Evolutionary conservation across 108 stramenopile species (phyloP), one percentile per base, ranked within the genome.

Genomic region (Cyclotella distinguenda): DNA sequence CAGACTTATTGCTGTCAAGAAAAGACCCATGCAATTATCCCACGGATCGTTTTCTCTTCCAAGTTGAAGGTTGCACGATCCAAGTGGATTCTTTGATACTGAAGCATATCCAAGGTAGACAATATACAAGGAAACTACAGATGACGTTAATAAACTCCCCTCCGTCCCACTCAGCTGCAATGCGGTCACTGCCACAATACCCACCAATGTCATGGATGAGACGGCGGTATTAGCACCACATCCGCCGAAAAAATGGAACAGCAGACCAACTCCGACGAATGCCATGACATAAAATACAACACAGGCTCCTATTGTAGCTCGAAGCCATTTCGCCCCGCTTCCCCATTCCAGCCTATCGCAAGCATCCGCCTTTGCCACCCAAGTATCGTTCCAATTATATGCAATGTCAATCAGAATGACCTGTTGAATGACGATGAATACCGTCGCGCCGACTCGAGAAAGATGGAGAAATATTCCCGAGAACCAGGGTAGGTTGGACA

Each of bases 141-240:
- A 74, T 9, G 83, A 84, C n/a, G 95, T 94, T 16, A 97, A 69
- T 7, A 97, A 72, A 58, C 89, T 93, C 30, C 95, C 97, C 39
- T 94, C 90, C 4, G 57, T 65, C 12, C 89, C 78, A 26, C 78
- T 70, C 35, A 95, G 57, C 40, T 94, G 87, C 6, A 91, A 31
- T 1, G 53, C 79, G 10, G 89, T 90, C 51, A 85, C 60, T 9
- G 77, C 88, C 13, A 91, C 25, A 36, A 91, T 71, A 10, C 86
- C 91, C 22, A 87, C 36, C 31, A 96, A 66, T 3, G 95, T 95
- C 49, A 96, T 68, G 30, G 91, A 82, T 38, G 96, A 84, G 49
- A 96, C 82, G 59, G 87, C 86, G 2, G 70, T 84, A 52, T 91
- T 96, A 13, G 46, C 79, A 11, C 77, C 43, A 62, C 97, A 96